These are phyloP conservation scores for Penicillium simplicissimum DNA, from an alignment of 495 filamentous ascomycete species.

Conservation along the genomic window DNA sequence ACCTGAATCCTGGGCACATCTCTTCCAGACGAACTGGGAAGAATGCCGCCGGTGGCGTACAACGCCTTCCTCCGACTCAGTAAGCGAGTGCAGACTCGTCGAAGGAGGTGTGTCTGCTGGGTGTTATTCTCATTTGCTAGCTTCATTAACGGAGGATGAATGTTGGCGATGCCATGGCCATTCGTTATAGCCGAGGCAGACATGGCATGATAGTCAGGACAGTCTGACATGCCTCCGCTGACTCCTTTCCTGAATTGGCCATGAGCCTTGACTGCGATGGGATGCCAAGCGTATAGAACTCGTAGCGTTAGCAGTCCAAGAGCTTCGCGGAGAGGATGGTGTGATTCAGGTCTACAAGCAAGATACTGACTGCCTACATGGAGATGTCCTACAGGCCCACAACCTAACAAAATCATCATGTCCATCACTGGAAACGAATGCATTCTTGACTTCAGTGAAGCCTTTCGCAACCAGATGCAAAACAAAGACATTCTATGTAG, in stretches of 20 bases:
- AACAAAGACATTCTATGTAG: constrained; percentile 7
- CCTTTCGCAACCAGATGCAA: neutral
- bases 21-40: neutral
- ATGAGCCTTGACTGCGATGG: too few relatives aligned
- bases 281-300: too few relatives aligned
- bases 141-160: neutral
- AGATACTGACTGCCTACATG: too few relatives aligned
- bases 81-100: neutral
- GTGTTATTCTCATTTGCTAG: neutral
- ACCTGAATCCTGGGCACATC: neutral
- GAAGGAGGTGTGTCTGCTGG: neutral
- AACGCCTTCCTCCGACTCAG: neutral
- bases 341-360: too few relatives aligned
- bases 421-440: neutral
- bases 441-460: neutral
- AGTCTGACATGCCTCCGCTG: neutral
- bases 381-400: too few relatives aligned
- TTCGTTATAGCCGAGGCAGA: neutral
- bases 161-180: neutral
- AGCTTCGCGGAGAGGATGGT: too few relatives aligned
- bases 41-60: neutral
- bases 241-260: neutral
- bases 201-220: neutral
- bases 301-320: too few relatives aligned
- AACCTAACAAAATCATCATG: neutral